Percentiles rank a stretch among this genome's conserved stretches.
Conservation (phyloP, 129 eudicot genomes). For the Heracleum sosnowskyi region DNA sequence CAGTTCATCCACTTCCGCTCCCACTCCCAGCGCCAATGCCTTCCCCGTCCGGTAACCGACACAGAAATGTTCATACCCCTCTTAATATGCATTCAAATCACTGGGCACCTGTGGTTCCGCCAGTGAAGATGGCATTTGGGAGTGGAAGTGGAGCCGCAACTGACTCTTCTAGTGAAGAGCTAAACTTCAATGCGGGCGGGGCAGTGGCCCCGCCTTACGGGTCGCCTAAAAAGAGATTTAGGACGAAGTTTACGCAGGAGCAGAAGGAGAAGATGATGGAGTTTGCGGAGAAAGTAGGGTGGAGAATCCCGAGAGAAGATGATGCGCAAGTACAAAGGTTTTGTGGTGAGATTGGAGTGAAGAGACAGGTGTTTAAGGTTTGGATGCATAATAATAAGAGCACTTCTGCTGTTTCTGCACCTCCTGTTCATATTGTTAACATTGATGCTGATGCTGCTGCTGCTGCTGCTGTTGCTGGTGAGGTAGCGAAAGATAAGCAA, state of each 20-base stretch:
- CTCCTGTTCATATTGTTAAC: slow-evolving; percentile 24
- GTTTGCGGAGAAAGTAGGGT: slow-evolving; percentile 77
- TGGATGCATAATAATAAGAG: slow-evolving; percentile 94
- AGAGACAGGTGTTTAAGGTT: slow-evolving; percentile 79
- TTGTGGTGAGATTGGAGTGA: slow-evolving; percentile 64
- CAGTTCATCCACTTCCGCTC: slow-evolving; percentile 47
- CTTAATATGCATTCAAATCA: slow-evolving; percentile 16
- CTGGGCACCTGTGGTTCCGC: slow-evolving; percentile 49
- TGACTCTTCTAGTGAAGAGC: slow-evolving; percentile 76
- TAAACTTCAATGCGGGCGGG: slow-evolving; percentile 27
- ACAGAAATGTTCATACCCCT: slow-evolving; percentile 12
- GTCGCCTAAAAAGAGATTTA: slow-evolving; percentile 42
- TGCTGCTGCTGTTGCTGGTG: slow-evolving; percentile 39
- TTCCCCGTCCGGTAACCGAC: slow-evolving; percentile 36
- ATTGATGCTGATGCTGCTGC: slow-evolving; percentile 19
- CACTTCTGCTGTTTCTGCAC: slow-evolving; percentile 39
- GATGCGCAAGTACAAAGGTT: slow-evolving; percentile 81
- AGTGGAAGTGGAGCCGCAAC: slow-evolving; percentile 33
- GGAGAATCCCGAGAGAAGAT: slow-evolving; percentile 89
- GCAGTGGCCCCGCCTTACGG: slow-evolving; percentile 37
- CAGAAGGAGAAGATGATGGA: slow-evolving; percentile 87
- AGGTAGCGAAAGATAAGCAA: background rate
- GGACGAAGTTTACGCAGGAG: slow-evolving; percentile 70
- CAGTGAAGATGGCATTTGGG: slow-evolving; percentile 45
- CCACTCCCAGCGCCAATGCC: slow-evolving; percentile 52